Percentiles rank a stretch among this genome's conserved stretches.
Conservation (phyloP, 2,329 filamentous ascomycete species). For the Hypoxylon sp. region DNA sequence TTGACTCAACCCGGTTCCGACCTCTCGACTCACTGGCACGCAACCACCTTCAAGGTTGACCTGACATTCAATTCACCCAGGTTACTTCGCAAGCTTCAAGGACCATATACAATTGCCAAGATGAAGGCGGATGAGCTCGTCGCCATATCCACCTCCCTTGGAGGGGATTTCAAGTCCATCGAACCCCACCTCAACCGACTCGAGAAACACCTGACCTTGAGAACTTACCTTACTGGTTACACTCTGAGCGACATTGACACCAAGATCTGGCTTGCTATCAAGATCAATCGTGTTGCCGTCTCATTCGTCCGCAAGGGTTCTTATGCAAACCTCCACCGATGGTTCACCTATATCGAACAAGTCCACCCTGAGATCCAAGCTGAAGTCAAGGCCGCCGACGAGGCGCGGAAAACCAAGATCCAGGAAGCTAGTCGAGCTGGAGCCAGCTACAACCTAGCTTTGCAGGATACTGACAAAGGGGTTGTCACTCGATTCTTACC, state of each 20-base stretch:
- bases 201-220: constrained; percentile 88
- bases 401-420: constrained; percentile 78
- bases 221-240: constrained; percentile 89
- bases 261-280: constrained; percentile 86
- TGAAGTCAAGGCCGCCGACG: constrained; percentile 78
- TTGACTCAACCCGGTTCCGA: constrained; percentile 38
- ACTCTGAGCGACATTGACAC: constrained; percentile 81
- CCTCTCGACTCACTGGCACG: constrained; percentile 10
- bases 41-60: background rate
- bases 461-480: constrained; percentile 87
- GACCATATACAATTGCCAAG: constrained; percentile 43
- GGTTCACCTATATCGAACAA: constrained; percentile 90
- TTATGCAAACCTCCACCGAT: constrained; percentile 83
- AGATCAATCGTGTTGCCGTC: constrained; percentile 86
- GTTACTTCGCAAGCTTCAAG: background rate
- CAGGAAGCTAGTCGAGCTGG: constrained; percentile 80
- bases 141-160: constrained; percentile 65
- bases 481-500: constrained; percentile 94
- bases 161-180: constrained; percentile 84
- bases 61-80: constrained; percentile 13
- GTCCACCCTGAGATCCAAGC: constrained; percentile 81
- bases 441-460: constrained; percentile 89
- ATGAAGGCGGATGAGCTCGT: constrained; percentile 73
- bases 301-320: constrained; percentile 84
- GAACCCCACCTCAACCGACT: constrained; percentile 82